These are phyloP conservation scores for Talaromyces sp. DNA, from an alignment of 2,329 filamentous ascomycete species.

Conservation along the genomic window DNA sequence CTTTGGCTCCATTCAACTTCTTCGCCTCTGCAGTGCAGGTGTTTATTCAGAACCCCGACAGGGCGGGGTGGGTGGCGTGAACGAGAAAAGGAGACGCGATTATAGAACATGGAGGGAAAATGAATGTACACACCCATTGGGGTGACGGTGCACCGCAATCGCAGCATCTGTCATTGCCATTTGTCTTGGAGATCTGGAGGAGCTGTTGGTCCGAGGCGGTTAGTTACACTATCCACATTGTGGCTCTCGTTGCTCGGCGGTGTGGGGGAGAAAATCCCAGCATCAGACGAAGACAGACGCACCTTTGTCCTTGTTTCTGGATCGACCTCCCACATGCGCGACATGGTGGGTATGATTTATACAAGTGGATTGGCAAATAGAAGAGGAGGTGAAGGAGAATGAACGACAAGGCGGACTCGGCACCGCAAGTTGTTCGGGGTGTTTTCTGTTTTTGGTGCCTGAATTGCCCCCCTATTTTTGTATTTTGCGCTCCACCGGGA, in stretches of 20 bases:
- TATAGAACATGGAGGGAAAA: conserved; percentile 1
- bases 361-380: conserved; percentile 13
- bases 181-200: conserved; percentile 84
- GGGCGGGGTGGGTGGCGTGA: background rate
- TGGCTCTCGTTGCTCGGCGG: background rate
- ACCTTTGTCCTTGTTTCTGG: conserved; percentile 96
- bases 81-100: background rate
- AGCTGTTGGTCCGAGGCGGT: conserved; percentile 59
- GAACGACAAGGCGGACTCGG: conserved; percentile 6
- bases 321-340: conserved; percentile 98
- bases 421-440: conserved; percentile 7
- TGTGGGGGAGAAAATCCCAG: background rate
- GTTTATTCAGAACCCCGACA: background rate
- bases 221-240: conserved; percentile 6
- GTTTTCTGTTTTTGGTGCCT: conserved; percentile 12
- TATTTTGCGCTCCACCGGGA: conserved; percentile 6
- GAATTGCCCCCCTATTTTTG: conserved; percentile 10
- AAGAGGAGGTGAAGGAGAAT: background rate
- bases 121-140: conserved; percentile 75
- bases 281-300: conserved; percentile 18
- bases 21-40: background rate
- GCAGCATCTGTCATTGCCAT: conserved; percentile 87
- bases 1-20: background rate
- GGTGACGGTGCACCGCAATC: conserved; percentile 95
- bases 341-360: conserved; percentile 32